Base-by-base conservation (phyloP, 129 eudicot species). In the Daucus carota region DNA sequence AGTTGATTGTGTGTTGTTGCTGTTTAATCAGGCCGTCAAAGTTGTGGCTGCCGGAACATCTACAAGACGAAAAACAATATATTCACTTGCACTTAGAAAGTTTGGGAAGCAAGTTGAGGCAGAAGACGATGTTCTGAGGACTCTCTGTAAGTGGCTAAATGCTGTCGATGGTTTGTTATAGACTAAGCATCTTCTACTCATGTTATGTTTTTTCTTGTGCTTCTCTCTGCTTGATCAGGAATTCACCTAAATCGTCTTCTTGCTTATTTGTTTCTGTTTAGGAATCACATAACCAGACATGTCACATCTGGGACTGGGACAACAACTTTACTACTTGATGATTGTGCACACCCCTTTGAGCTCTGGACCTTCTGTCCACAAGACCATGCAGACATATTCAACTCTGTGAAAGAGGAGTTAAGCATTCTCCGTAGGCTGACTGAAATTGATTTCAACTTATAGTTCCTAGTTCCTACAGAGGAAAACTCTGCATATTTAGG, bases 31-130 rank as follows among this genome's bases (percentile, higher is more conserved):
- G 98, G 98, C 99, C 22, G 97, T 94, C 65, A 94, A 91, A 79
- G 72, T 94, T 88, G 99, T 94, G 80, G 92, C 99, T 62, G 87
- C 84, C 20, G 97, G 89, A 65, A 82, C 90, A 5, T 83, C 96
- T 14, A 76, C 81, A 89, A 89, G 81, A 77, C 82, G 85, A 76
- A 91, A 91, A 78, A 82, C 87, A 15, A 79, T 94, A 59, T 94
- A 94, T 84, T 87, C 97, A 63, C 74, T 94, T 34, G 99, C 99
- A 6, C 80, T 94, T 57, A 83, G 84, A 82, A 94, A 89, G 80
- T 94, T 89, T 28, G 90, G 97, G 76, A 88, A 86, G 76, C 93
- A 83, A 50, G 41, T 69, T 76, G 86, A 76, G 48, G 78, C 78
- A 47, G 78, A 81, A 28, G 87, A 86, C 29, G 81, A 84, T 34